Conservation (phyloP, 139 green algal species). For the Nannochloris sp. region DNA sequence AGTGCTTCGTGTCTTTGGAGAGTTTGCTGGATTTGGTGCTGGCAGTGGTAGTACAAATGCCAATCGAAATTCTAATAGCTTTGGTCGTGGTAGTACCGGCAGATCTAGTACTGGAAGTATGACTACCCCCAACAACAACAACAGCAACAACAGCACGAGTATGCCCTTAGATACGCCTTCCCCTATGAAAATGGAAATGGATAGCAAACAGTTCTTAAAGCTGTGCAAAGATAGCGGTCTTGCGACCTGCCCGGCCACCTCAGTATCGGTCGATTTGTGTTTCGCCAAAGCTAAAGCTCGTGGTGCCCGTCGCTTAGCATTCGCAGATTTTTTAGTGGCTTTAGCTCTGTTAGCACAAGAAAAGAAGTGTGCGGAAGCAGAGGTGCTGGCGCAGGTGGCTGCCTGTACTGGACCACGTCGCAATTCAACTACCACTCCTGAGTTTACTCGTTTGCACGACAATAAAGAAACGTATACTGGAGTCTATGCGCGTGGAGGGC, state of each 20-base stretch:
- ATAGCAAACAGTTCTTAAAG: conserved; percentile 6
- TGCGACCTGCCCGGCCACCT: neutral
- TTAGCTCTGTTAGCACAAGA: conserved; percentile 1
- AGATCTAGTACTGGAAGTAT: no score
- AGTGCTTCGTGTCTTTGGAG: neutral
- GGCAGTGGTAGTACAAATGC: no score
- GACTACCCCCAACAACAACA: no score
- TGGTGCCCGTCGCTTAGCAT: neutral
- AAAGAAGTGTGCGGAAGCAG: neutral
- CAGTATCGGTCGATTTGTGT: neutral
- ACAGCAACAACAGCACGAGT: no score
- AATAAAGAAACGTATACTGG: neutral
- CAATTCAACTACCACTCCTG: neutral
- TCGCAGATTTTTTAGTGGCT: conserved; percentile 5
- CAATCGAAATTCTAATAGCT: no score
- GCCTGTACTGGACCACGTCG: neutral
- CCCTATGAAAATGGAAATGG: conserved; percentile 8
- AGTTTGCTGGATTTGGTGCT: neutral
- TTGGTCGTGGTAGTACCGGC: no score
- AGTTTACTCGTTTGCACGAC: neutral
- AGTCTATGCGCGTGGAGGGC: neutral
- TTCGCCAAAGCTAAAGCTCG: neutral
- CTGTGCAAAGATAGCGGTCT: neutral
- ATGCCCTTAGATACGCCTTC: neutral
- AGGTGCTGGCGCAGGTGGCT: neutral